Evolutionary conservation across 129 eudicot species (phyloP).

Genomic region (Lactuca sativa): DNA sequence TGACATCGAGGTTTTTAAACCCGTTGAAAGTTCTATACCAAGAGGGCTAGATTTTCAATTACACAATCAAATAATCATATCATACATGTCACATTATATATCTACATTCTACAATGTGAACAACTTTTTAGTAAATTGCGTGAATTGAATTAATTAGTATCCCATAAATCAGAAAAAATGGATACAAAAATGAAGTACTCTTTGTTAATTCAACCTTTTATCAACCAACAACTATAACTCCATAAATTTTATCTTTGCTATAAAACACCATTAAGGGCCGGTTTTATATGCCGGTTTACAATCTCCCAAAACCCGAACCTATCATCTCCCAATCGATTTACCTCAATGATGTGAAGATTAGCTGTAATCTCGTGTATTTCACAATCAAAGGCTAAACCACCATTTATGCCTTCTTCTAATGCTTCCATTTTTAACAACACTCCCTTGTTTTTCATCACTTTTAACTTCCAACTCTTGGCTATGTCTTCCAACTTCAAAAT

Average conservation of each 20-base stretch:
- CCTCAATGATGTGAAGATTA: conserved; percentile 50
- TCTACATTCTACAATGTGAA: not conserved
- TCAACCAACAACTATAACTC: not conserved
- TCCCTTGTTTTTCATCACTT: conserved; percentile 52
- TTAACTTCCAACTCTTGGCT: conserved; percentile 51
- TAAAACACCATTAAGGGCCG: not conserved
- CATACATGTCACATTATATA: not conserved
- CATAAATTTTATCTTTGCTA: too few relatives aligned
- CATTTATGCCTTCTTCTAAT: conserved; percentile 56
- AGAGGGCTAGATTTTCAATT: not conserved
- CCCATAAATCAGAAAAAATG: not conserved
- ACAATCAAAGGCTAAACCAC: conserved; percentile 51
- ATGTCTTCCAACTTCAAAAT: conserved; percentile 58
- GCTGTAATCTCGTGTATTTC: conserved; percentile 63
- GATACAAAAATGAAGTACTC: not conserved
- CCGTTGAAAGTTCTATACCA: not conserved
- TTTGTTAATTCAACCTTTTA: not conserved
- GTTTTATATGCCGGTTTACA: not conserved
- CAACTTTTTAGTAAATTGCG: not conserved
- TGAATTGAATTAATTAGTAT: not conserved
- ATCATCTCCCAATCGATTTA: conserved; percentile 49
- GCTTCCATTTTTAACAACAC: conserved; percentile 56
- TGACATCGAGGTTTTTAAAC: too few relatives aligned
- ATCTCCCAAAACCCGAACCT: not conserved
- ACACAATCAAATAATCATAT: not conserved